Percentiles rank a stretch among this genome's conserved stretches.
phyloP scores from a whole-genome alignment of 148 eudicot genomes.

The Linanthus parryae region DNA sequence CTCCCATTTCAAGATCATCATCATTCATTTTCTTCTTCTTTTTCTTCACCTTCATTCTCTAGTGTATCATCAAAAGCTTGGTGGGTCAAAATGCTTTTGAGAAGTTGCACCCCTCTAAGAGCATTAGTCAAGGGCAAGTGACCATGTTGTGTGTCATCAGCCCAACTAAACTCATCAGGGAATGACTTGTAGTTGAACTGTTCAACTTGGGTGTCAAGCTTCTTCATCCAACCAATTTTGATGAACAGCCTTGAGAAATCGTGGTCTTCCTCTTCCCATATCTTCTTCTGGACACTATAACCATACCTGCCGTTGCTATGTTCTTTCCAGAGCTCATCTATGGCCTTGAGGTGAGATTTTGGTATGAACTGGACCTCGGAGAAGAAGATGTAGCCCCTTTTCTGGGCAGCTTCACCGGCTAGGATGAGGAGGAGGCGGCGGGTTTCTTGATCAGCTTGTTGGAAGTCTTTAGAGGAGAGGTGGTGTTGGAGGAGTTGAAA shows the following conservation, averaged over 20 bases:
- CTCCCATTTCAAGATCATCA: too few relatives aligned
- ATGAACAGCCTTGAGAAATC: slow-evolving; percentile 63
- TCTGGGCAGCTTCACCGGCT: slow-evolving; percentile 62
- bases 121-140: slow-evolving; percentile 89
- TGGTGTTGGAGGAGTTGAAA: slow-evolving; percentile 44
- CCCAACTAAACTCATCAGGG: slow-evolving; percentile 77
- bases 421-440: slow-evolving; percentile 70
- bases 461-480: slow-evolving; percentile 42
- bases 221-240: slow-evolving; percentile 87
- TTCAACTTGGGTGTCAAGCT: slow-evolving; percentile 62
- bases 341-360: slow-evolving; percentile 29
- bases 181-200: slow-evolving; percentile 75
- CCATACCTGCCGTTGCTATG: slow-evolving; percentile 48
- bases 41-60: slow-evolving; percentile 20
- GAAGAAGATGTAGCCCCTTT: slow-evolving; percentile 83
- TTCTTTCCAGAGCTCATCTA: slow-evolving; percentile 56
- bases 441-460: slow-evolving; percentile 81
- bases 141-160: slow-evolving; percentile 54
- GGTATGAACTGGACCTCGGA: slow-evolving; percentile 77
- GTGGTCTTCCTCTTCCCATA: slow-evolving; percentile 44
- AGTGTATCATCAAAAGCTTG: slow-evolving; percentile 54
- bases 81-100: slow-evolving; percentile 50
- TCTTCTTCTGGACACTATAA: slow-evolving; percentile 65
- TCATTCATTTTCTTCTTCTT: neutral
- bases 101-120: slow-evolving; percentile 66